Evolutionary conservation across 495 filamentous ascomycete genomes (phyloP).

Genomic region (Penicillium bovifimosum): DNA sequence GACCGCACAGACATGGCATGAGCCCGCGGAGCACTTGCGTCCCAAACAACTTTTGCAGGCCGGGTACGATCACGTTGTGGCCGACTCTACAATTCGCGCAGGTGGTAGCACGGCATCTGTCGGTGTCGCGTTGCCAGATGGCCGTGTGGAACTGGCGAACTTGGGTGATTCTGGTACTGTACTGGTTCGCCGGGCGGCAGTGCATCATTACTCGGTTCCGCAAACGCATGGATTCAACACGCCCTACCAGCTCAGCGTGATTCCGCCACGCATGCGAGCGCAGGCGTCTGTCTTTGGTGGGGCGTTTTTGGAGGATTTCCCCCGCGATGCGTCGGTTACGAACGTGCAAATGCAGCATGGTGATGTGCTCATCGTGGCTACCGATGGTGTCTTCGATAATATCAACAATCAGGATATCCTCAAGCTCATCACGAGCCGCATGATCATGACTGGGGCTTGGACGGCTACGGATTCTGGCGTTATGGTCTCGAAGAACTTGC

Average conservation of each 20-base stretch:
- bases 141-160: constrained; percentile 80
- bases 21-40: constrained; percentile 42
- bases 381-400: constrained; percentile 96
- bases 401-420: constrained; percentile 85
- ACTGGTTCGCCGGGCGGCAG: constrained; percentile 72
- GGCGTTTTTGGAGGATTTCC: constrained; percentile 70
- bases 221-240: constrained; percentile 98
- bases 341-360: constrained; percentile 74
- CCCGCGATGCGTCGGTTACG: constrained; percentile 75
- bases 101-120: constrained; percentile 90
- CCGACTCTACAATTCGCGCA: constrained; percentile 64
- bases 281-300: constrained; percentile 78
- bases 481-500: constrained; percentile 50
- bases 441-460: constrained; percentile 73
- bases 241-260: constrained; percentile 86
- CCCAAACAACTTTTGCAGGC: constrained; percentile 70
- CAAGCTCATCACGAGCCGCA: constrained; percentile 66
- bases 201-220: constrained; percentile 73
- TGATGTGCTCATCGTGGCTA: constrained; percentile 86
- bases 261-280: constrained; percentile 70
- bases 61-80: constrained; percentile 75
- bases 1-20: constrained; percentile 51
- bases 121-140: constrained; percentile 62
- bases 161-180: constrained; percentile 97
- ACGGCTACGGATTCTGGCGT: constrained; percentile 50